Evolutionary conservation across 306 rosid genomes (phyloP).

Genomic region (Adenanthera pavonina): DNA sequence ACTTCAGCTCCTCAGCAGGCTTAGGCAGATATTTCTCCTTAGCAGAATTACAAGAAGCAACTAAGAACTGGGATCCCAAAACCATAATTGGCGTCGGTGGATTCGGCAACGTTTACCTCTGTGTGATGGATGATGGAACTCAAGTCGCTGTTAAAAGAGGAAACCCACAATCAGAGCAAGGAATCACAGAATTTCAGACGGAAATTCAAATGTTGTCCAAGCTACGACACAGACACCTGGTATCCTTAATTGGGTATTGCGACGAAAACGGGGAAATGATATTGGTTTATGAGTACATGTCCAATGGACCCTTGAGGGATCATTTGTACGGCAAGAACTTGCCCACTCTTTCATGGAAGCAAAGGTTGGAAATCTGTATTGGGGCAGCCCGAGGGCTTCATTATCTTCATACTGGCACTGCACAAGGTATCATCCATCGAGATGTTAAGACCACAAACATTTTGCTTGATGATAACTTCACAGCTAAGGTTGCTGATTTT

Average conservation of each 20-base stretch:
- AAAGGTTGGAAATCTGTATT: constrained; percentile 50
- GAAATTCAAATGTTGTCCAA: constrained; percentile 56
- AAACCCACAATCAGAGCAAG: constrained; percentile 52
- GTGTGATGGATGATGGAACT: constrained; percentile 46
- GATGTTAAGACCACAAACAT: constrained; percentile 56
- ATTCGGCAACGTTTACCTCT: constrained; percentile 49
- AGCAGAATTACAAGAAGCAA: constrained; percentile 50
- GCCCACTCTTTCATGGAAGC: constrained; percentile 43
- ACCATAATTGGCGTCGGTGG: constrained; percentile 50
- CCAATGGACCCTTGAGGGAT: constrained; percentile 48
- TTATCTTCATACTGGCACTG: constrained; percentile 52
- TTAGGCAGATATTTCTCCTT: constrained; percentile 48
- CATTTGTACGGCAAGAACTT: constrained; percentile 50
- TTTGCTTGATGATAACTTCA: constrained; percentile 45
- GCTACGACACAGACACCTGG: constrained; percentile 52
- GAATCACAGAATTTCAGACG: constrained; percentile 47
- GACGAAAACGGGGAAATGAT: constrained; percentile 50
- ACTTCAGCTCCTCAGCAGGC: constrained; percentile 42
- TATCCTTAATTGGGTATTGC: constrained; percentile 52
- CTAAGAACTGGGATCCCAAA: constrained; percentile 47
- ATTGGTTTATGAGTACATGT: constrained; percentile 53
- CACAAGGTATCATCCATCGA: constrained; percentile 56
- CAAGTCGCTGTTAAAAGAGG: constrained; percentile 51
- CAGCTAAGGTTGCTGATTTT: constrained; percentile 53
- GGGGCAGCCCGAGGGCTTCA: constrained; percentile 55